phyloP scores from a whole-genome alignment of 78 protist genomes.

The Parvularia atlantis region DNA sequence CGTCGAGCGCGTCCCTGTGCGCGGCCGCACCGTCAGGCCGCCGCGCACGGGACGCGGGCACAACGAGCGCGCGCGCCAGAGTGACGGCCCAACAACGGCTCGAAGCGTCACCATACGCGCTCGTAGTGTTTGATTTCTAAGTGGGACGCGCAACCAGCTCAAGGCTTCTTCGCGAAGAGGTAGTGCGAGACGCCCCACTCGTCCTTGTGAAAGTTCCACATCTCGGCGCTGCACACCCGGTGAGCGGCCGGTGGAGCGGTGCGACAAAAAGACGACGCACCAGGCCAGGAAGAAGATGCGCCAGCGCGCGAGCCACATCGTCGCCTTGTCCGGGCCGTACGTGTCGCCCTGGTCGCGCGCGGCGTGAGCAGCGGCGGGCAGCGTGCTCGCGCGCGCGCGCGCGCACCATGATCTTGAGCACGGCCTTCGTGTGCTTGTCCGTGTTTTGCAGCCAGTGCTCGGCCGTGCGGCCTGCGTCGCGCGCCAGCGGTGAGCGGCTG shows the following conservation, averaged over 20 bases:
- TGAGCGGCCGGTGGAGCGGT: too few relatives aligned
- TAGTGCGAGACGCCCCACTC: constrained; percentile 17
- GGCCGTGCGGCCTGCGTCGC: background rate
- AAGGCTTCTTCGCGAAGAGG: background rate
- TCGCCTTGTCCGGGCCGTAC: background rate
- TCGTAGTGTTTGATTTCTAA: too few relatives aligned
- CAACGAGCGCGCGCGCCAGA: too few relatives aligned
- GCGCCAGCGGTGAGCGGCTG: background rate
- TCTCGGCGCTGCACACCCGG: too few relatives aligned
- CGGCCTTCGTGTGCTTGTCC: background rate
- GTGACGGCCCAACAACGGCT: too few relatives aligned
- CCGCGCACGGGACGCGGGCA: too few relatives aligned
- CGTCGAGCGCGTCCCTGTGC: too few relatives aligned
- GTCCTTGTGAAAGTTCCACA: background rate
- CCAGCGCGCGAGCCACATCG: background rate
- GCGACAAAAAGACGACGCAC: background rate
- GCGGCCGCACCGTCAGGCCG: too few relatives aligned
- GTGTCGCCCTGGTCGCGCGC: background rate
- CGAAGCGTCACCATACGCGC: too few relatives aligned
- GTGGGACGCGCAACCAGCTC: too few relatives aligned
- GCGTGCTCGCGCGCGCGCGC: too few relatives aligned
- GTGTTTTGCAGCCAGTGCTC: background rate
- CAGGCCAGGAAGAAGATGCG: constrained; percentile 10
- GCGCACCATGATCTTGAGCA: background rate
- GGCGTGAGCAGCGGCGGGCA: too few relatives aligned